phyloP scores from a whole-genome alignment of 768 basidiomycete genomes.

The Lentinus tigrinus region DNA sequence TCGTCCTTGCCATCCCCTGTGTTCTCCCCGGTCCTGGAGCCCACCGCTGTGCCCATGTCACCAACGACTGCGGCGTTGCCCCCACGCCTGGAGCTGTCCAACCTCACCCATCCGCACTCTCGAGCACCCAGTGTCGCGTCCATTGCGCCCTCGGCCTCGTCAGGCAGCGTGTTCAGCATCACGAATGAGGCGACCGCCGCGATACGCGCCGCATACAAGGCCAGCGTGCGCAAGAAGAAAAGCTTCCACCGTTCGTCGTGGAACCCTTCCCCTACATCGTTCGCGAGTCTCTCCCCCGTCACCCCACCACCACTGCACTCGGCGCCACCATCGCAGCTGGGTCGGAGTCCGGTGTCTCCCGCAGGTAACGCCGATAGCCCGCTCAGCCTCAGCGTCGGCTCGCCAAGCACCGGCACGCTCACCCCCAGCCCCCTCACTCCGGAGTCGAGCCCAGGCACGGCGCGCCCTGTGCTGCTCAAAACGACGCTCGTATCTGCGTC shows the following conservation, averaged over 20 bases:
- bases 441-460: not conserved
- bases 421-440: conserved; percentile 18
- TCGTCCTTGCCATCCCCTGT: conserved; percentile 24
- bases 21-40: conserved; percentile 13
- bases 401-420: conserved; percentile 10
- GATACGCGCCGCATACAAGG: conserved; percentile 52
- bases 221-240: conserved; percentile 46
- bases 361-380: conserved; percentile 4
- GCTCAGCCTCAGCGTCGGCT: conserved; percentile 6
- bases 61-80: conserved; percentile 11
- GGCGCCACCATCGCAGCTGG: not conserved
- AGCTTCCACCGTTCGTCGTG: conserved; percentile 52
- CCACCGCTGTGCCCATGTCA: not conserved
- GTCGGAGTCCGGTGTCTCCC: conserved; percentile 5
- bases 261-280: conserved; percentile 30
- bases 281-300: not conserved
- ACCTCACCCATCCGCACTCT: not conserved
- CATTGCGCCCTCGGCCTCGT: conserved; percentile 1
- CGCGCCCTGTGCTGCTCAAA: conserved; percentile 4
- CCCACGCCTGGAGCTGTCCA: conserved; percentile 8
- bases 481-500: conserved; percentile 12
- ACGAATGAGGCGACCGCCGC: conserved; percentile 36
- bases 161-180: conserved; percentile 15
- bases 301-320: not conserved
- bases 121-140: conserved; percentile 23